Evolutionary conservation across 1,139 yeast species (phyloP).

Genomic region (Suhomyces atakaporum): DNA sequence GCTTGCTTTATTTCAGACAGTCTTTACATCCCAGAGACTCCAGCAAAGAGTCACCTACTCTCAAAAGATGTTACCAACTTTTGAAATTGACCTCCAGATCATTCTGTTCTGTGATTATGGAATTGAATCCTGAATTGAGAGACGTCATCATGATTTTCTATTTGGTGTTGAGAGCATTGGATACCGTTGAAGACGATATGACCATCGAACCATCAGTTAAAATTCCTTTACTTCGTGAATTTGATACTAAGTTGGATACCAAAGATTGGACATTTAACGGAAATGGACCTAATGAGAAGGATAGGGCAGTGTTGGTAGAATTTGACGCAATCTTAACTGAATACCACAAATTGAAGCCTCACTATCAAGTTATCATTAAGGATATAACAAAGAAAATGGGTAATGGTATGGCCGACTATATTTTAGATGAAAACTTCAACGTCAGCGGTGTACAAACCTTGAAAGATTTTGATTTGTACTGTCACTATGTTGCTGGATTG

Average conservation of each 20-base stretch:
- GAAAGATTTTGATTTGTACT: slow-evolving; percentile 83
- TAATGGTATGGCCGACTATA: slow-evolving; percentile 96
- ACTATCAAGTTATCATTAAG: slow-evolving; percentile 74
- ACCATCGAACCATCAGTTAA: slow-evolving; percentile 69
- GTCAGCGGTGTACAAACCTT: slow-evolving; percentile 75
- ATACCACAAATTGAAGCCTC: slow-evolving; percentile 70
- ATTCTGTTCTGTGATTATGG: slow-evolving; percentile 88
- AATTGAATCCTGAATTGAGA: slow-evolving; percentile 86
- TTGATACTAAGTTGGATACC: slow-evolving; percentile 60
- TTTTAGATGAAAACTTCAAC: slow-evolving; percentile 76
- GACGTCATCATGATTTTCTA: slow-evolving; percentile 83
- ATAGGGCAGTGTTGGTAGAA: slow-evolving; percentile 74
- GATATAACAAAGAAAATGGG: slow-evolving; percentile 88
- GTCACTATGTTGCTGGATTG: slow-evolving; percentile 96
- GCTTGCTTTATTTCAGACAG: slow-evolving; percentile 56
- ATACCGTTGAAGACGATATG: slow-evolving; percentile 98
- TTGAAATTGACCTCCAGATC: slow-evolving; percentile 79
- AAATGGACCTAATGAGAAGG: slow-evolving; percentile 74
- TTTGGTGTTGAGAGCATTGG: slow-evolving; percentile 83
- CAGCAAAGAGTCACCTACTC: slow-evolving; percentile 43
- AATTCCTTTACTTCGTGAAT: slow-evolving; percentile 70
- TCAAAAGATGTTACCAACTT: slow-evolving; percentile 68
- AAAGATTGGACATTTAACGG: slow-evolving; percentile 83
- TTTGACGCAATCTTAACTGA: slow-evolving; percentile 66
- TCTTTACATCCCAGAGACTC: slow-evolving; percentile 55